Evolutionary conservation across 257 asterid species (phyloP), one percentile per base, ranked within the genome.

Genomic region (Lycium ferocissimum): DNA sequence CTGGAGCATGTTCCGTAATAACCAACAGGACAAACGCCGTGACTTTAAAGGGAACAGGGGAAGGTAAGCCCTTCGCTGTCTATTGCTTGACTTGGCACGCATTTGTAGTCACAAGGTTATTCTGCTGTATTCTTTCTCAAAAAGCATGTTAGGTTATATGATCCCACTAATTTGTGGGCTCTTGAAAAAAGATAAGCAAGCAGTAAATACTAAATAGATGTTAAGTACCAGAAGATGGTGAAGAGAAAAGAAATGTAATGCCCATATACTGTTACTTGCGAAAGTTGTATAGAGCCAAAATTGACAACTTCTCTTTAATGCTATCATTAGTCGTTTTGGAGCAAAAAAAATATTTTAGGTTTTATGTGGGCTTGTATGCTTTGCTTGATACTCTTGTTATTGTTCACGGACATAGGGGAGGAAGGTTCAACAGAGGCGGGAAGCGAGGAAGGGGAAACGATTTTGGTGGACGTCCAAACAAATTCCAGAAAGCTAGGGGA

Each of bases 351-450:
- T 20, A 15, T 12, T 10, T 14, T 51, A 40, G 53, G 7, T 72
- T 26, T 26, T 43, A 14, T 45, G 47, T 35, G 12, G n/a, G 78
- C 45, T 73, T 73, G 57, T 61, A 69, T 37, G 0, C 51, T 18
- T 69, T 79, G 69, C 1, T 61, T 37, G 83, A 80, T 54, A 6
- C 56, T 3, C 12, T 8, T 76, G 65, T 76, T 75, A 15, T 49
- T 53, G 20, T 78, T 53, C 49, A 53, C 53, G 49, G 11, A 78
- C 49, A 49, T 13, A 93, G 98, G 92, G 98, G 98, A 45, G 98
- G 98, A 63, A 90, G 84, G 89, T 88, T 88, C 88, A 88, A 88
- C 87, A 88, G 94, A 86, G 99, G 99, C 37, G 92, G 99, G 87
- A 93, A 91, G 91, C 90, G 99, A 0, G 90, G 94, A 7, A 88